Conservation (phyloP, 1,139 yeast species). For the Debaryomyces robertsiae region DNA sequence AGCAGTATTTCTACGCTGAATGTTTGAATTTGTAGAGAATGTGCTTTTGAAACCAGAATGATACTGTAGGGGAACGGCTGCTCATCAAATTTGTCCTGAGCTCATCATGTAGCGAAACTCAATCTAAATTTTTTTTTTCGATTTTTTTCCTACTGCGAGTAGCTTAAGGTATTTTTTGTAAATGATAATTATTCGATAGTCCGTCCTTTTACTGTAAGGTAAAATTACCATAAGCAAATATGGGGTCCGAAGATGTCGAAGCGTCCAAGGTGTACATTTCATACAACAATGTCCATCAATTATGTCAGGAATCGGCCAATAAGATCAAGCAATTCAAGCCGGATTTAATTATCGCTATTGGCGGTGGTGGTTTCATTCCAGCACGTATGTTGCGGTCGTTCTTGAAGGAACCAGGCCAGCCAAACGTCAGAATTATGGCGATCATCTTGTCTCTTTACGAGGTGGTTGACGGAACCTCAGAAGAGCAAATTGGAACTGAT, state of each 20-base stretch:
- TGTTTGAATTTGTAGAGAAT: too few species aligned
- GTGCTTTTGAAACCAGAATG: too few species aligned
- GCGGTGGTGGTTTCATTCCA: conserved; percentile 96
- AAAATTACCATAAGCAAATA: conserved; percentile 12
- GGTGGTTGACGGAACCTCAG: conserved; percentile 63
- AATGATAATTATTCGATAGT: not conserved
- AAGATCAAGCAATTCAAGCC: conserved; percentile 73
- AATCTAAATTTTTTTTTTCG: not conserved
- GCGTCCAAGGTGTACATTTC: conserved; percentile 73
- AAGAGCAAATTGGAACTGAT: conserved; percentile 75
- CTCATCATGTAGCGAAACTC: conserved; percentile 1
- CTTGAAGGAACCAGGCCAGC: conserved; percentile 80
- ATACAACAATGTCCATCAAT: conserved; percentile 90
- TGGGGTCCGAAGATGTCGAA: conserved; percentile 40
- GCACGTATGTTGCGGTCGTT: conserved; percentile 93
- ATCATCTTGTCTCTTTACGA: conserved; percentile 90
- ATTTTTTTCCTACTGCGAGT: conserved; percentile 4
- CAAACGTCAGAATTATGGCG: conserved; percentile 92
- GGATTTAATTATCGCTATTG: conserved; percentile 85
- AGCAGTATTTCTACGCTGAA: too few species aligned
- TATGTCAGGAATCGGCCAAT: conserved; percentile 83
- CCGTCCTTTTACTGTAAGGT: not conserved
- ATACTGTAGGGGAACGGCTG: too few species aligned
- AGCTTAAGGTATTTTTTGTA: conserved; percentile 1
- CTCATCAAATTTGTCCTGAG: too few species aligned